phyloP scores from a whole-genome alignment of 2,329 filamentous ascomycete species.

The Diaporthe helianthi region DNA sequence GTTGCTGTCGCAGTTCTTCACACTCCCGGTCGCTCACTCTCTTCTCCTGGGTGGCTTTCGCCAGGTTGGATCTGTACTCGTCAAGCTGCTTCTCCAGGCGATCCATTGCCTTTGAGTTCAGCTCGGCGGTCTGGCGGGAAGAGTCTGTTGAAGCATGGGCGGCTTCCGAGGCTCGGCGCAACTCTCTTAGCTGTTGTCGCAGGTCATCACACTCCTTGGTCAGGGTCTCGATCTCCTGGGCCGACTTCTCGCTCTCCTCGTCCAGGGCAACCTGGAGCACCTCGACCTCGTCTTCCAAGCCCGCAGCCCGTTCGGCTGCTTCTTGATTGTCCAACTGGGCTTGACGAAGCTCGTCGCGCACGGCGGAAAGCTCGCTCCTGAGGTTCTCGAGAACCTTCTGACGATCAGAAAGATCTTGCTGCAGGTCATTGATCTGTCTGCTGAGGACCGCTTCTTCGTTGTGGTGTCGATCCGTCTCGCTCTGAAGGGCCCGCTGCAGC shows the following conservation, averaged over 20 bases:
- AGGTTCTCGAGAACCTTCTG: conserved; percentile 70
- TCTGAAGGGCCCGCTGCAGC: conserved; percentile 72
- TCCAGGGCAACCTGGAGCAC: conserved; percentile 72
- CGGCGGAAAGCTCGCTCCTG: conserved; percentile 68
- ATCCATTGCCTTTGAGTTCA: conserved; percentile 52
- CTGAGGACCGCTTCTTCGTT: conserved; percentile 74
- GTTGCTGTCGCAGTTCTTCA: conserved; percentile 51
- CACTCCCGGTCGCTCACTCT: conserved; percentile 54
- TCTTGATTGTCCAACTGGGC: conserved; percentile 68
- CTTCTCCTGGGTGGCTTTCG: conserved; percentile 62
- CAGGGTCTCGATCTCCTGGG: conserved; percentile 52
- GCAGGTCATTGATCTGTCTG: conserved; percentile 77
- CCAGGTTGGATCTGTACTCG: conserved; percentile 72
- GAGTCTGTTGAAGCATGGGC: conserved; percentile 41
- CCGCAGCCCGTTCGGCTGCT: conserved; percentile 70
- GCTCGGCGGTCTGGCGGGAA: conserved; percentile 45
- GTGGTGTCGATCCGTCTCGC: conserved; percentile 74
- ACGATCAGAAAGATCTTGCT: conserved; percentile 72
- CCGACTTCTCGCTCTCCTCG: conserved; percentile 68
- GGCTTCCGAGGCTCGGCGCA: conserved; percentile 41
- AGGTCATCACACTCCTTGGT: conserved; percentile 54
- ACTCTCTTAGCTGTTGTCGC: conserved; percentile 50
- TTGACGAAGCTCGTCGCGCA: conserved; percentile 74
- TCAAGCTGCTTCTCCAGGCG: conserved; percentile 63
- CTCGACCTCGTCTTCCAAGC: conserved; percentile 78